Percentiles rank a stretch among this genome's conserved stretches.
phyloP scores from a whole-genome alignment of 495 filamentous ascomycete species.

The Penicillium egyptiacum region DNA sequence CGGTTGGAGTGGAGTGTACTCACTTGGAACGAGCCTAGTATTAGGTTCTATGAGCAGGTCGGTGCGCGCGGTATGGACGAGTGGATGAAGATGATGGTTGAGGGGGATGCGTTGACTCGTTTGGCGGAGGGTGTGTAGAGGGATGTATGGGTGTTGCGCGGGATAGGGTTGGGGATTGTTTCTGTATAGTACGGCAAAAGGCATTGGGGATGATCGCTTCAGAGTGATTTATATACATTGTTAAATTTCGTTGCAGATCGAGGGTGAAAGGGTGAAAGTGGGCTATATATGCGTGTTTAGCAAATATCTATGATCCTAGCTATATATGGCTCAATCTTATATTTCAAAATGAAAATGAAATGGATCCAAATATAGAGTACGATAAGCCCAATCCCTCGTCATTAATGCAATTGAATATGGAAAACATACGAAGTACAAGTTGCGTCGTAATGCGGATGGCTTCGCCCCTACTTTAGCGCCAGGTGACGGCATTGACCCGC shows the following conservation, averaged over 20 bases:
- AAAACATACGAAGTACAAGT: background rate
- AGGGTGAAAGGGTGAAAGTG: background rate
- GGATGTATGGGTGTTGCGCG: background rate
- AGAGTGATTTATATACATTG: background rate
- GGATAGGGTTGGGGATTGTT: background rate
- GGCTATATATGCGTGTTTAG: background rate
- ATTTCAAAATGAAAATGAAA: background rate
- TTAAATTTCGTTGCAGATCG: background rate
- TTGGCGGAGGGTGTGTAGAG: slow-evolving; percentile 43
- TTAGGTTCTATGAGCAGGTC: slow-evolving; percentile 78
- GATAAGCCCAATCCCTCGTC: background rate
- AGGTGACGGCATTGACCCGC: slow-evolving; percentile 15
- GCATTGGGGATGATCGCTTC: background rate
- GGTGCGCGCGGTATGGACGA: slow-evolving; percentile 81
- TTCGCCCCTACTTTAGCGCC: slow-evolving; percentile 5
- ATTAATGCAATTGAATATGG: background rate
- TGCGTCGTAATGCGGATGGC: slow-evolving; percentile 1
- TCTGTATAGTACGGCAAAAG: background rate
- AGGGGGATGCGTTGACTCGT: slow-evolving; percentile 65
- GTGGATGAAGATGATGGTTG: slow-evolving; percentile 91
- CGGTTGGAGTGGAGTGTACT: slow-evolving; percentile 92
- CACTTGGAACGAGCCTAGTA: slow-evolving; percentile 85
- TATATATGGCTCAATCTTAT: background rate
- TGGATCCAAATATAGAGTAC: background rate
- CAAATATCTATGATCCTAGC: background rate